Evolutionary conservation across 2,329 filamentous ascomycete species (phyloP), one percentile per base, ranked within the genome.

Genomic region (Cladosporium colombiae): DNA sequence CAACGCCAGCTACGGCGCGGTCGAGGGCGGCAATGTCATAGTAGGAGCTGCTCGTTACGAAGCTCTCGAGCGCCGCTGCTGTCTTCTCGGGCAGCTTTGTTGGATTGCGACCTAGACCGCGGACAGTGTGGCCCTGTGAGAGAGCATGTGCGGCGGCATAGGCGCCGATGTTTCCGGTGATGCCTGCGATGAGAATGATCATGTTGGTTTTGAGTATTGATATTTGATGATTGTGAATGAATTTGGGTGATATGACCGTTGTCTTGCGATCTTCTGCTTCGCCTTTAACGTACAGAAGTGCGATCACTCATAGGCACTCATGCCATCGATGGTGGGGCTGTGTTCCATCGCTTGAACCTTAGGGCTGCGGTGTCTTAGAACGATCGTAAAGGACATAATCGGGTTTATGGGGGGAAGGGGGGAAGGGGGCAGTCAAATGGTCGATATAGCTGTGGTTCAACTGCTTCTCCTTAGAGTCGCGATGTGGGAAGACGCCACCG

Each of bases 81-180:
- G 63, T 50, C 21, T 65, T 40, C 6, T 18, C 33, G 23, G 67
- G 89, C 55, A 90, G 73, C n/a, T 67, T 68, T 2, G 25, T 14
- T 21, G 79, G 77, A 89, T 74, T 87, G 85, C 0, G 85, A 85
- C 70, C 66, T 31, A 65, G 60, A 60, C 57, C 66, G 16, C 65
- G 62, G 53, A 67, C 62, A 44, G 8, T 33, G 40, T 81, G 81
- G 66, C 76, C 73, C 31, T 78, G 59, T 75, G 23, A 77, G 68
- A 56, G 75, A 70, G 60, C 81, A 78, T 55, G 50, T 8, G 27
- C 44, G 62, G 67, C 66, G 8, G 68, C 62, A 27, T 67, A 44
- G 13, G 65, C 44, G 50, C 68, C 66, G 33, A 67, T 62, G 57
- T 65, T 62, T 35, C 59, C 67, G 5, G 61, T 63, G 14, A 62